Evolutionary conservation across 1,284 basidiomycete genomes (phyloP).

Genomic region (Fomitopsis palustris): DNA sequence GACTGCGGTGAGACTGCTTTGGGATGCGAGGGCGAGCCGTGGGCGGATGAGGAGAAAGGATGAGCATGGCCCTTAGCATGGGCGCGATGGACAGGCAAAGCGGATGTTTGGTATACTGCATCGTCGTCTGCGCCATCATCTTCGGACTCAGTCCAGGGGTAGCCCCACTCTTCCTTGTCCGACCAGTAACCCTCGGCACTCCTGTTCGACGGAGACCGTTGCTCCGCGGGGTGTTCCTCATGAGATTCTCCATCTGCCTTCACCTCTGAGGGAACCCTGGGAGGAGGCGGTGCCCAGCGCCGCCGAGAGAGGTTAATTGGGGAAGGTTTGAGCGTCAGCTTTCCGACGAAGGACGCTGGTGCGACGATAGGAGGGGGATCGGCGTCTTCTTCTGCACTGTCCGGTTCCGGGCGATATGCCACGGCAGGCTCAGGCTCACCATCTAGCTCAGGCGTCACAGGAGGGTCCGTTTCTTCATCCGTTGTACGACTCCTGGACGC

Average conservation of each 20-base stretch:
- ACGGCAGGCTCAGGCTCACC: constrained; percentile 5
- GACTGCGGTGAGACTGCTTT: constrained; percentile 4
- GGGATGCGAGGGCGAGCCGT: constrained; percentile 11
- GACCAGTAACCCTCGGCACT: neutral
- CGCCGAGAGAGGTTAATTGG: constrained; percentile 51
- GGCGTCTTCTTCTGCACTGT: constrained; percentile 12
- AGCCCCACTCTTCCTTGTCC: neutral
- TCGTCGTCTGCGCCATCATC: neutral
- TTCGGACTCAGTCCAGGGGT: neutral
- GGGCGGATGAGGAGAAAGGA: constrained; percentile 22
- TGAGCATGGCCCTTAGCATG: neutral
- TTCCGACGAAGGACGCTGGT: constrained; percentile 15
- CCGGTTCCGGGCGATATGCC: constrained; percentile 1
- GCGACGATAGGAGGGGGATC: constrained; percentile 19
- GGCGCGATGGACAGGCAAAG: neutral
- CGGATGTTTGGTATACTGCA: neutral
- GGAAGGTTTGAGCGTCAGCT: constrained; percentile 43
- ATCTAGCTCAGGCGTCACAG: constrained; percentile 21
- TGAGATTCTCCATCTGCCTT: neutral
- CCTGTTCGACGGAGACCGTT: neutral
- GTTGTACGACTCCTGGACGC: constrained; percentile 12
- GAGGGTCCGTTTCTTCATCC: constrained; percentile 20
- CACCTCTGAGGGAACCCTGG: neutral
- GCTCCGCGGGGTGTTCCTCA: neutral
- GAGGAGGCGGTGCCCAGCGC: constrained; percentile 42